phyloP scores from a whole-genome alignment of 768 basidiomycete species.

The Dendrothele bispora region DNA sequence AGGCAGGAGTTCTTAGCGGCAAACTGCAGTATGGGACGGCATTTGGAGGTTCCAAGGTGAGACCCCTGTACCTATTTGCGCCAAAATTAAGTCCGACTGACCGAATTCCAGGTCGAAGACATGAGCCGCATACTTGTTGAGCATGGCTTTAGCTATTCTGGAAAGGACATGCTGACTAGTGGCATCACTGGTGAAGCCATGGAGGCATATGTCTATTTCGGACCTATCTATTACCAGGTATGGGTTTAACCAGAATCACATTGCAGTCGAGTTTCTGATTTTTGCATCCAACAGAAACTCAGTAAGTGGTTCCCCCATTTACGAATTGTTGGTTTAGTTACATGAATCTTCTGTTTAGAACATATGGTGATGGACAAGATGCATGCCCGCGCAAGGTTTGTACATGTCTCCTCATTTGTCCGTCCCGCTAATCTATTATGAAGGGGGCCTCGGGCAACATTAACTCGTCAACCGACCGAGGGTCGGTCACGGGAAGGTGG shows the following conservation, averaged over 20 bases:
- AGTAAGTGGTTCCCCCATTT: slow-evolving; percentile 67
- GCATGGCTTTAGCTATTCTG: slow-evolving; percentile 93
- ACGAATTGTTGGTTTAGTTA: slow-evolving; percentile 8
- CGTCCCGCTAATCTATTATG: slow-evolving; percentile 10
- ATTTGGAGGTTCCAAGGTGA: slow-evolving; percentile 95
- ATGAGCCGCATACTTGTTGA: slow-evolving; percentile 97
- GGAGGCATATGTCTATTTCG: slow-evolving; percentile 98
- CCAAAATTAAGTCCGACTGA: neutral
- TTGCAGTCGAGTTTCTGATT: slow-evolving; percentile 9
- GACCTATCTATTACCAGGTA: slow-evolving; percentile 97
- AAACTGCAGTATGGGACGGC: slow-evolving; percentile 94
- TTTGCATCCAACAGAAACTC: slow-evolving; percentile 65
- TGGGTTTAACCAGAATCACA: slow-evolving; percentile 18
- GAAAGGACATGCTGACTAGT: slow-evolving; percentile 99
- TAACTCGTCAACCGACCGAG: slow-evolving; percentile 98
- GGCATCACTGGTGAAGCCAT: slow-evolving; percentile 97
- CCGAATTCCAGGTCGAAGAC: slow-evolving; percentile 74
- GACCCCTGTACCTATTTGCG: slow-evolving; percentile 5
- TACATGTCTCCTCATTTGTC: slow-evolving; percentile 9
- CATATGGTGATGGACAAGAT: slow-evolving; percentile 99
- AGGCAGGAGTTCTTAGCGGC: slow-evolving; percentile 91
- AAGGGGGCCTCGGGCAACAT: slow-evolving; percentile 92
- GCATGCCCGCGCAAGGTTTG: slow-evolving; percentile 94
- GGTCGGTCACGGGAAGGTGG: slow-evolving; percentile 98
- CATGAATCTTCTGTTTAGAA: slow-evolving; percentile 43